Evolutionary conservation across 2,329 filamentous ascomycete genomes (phyloP), one percentile per base, ranked within the genome.

Genomic region (Graphilbum ipis-grandicollis): DNA sequence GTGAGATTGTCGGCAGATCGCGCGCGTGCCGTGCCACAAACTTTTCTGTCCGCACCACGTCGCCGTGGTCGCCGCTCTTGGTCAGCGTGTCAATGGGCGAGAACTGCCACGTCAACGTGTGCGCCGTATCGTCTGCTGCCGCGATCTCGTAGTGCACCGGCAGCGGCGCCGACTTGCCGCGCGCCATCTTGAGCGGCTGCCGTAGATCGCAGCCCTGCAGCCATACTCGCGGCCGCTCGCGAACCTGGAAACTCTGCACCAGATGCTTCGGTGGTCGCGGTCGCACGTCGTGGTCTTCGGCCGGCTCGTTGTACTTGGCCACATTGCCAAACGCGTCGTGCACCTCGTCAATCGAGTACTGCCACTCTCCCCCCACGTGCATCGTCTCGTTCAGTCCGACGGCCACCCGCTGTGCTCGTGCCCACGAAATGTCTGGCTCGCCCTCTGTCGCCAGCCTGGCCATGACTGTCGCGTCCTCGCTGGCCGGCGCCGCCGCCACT

Each of bases 311-410:
- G 51, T 93, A 98, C 44, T 75, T 79, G 41, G 86, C 76, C 28
- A 79, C 60, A 48, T 98, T 98, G 33, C 86, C 86, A 46, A 86
- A 79, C 3, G 75, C 88, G 59, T 98, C 90, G 41, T 83, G 75
- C 9, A 98, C 83, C 54, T 94, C 83, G 46, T 94, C 83, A 37
- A 98, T 75, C 1, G 79, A 77, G 52, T 96, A 98, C 42, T 79
- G 67, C 86, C 88, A 96, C 36, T 75, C 68, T 14, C 88, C 90
- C 36, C 79, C 70, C 7, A 67, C 66, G 34, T 72, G 73, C 59
- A 98, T 74, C 5, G 86, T 86, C 55, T 98, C 92, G 50, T 93
- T 96, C 39, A 98, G 60, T 5, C 83, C 75, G 17, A 98, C 83
- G 9, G 68, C 68, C 26, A 98, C 75, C 30, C 62, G 76, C 40